Percentiles rank a stretch among this genome's conserved stretches.
Evolutionary conservation across 176 grass and related monocot species (phyloP).

Genomic region (Aegilops sharonensis): DNA sequence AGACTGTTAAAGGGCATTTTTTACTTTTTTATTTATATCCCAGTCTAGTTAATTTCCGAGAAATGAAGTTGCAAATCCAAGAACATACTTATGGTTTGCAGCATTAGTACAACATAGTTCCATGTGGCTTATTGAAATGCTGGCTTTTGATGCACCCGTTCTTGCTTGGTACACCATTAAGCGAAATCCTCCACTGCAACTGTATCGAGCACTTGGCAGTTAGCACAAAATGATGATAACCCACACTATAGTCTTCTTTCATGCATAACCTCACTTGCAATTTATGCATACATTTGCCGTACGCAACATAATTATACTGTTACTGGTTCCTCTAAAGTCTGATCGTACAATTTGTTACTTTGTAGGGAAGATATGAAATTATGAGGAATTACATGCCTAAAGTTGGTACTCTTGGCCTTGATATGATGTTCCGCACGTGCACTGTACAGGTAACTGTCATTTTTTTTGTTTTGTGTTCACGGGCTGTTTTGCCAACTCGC

Average conservation of each 20-base stretch:
- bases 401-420: constrained; percentile 92
- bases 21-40: neutral
- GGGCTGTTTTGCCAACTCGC: neutral
- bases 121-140: neutral
- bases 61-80: neutral
- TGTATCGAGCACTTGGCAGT: neutral
- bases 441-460: constrained; percentile 73
- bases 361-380: constrained; percentile 88
- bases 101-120: neutral
- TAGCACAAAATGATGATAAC: neutral
- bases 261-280: neutral
- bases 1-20: neutral
- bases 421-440: constrained; percentile 99
- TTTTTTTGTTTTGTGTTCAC: constrained; percentile 10
- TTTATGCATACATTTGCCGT: neutral
- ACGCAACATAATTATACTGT: neutral
- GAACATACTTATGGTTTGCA: neutral
- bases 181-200: neutral
- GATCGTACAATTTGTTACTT: neutral
- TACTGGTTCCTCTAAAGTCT: constrained; percentile 17
- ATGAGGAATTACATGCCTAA: constrained; percentile 99
- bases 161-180: neutral
- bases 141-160: neutral
- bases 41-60: neutral
- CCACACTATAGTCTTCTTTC: neutral